Evolutionary conservation across 352 stramenopile genomes (phyloP).

Genomic region (Pelagophyceae sp.): DNA sequence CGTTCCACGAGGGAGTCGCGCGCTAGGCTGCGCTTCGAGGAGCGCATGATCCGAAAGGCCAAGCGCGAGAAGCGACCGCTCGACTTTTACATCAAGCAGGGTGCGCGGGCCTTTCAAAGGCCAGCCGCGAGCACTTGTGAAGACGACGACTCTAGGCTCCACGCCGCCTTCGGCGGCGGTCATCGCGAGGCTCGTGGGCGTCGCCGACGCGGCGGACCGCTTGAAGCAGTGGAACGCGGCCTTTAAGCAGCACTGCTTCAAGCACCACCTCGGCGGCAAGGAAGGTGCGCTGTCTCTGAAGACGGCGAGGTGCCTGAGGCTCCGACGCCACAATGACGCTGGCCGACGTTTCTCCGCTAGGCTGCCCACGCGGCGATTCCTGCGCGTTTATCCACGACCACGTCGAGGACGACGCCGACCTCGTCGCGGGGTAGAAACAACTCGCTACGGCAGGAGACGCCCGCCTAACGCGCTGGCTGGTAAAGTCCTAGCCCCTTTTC

Average conservation of each 20-base stretch:
- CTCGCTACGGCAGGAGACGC: too few relatives aligned
- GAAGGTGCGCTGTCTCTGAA: too few relatives aligned
- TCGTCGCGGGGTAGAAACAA: neutral
- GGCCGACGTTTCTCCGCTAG: neutral
- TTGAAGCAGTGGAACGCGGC: constrained; percentile 5
- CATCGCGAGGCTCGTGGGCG: neutral
- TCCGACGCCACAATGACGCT: constrained; percentile 5
- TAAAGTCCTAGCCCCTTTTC: too few relatives aligned
- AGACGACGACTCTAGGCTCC: too few relatives aligned
- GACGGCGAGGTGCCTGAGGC: too few relatives aligned
- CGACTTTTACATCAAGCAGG: constrained; percentile 24
- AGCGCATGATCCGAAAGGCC: constrained; percentile 59
- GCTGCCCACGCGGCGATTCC: neutral
- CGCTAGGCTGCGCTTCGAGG: constrained; percentile 59
- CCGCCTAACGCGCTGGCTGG: too few relatives aligned
- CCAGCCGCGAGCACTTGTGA: too few relatives aligned
- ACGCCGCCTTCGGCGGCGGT: constrained; percentile 8
- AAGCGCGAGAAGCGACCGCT: constrained; percentile 47
- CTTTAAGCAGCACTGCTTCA: constrained; percentile 23
- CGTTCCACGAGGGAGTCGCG: too few relatives aligned
- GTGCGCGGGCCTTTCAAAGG: too few relatives aligned
- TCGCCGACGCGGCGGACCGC: neutral
- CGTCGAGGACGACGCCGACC: neutral
- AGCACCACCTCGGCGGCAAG: constrained; percentile 24
- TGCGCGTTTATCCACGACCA: neutral